Evolutionary conservation across 1,284 basidiomycete genomes (phyloP), one percentile per base, ranked within the genome.

Genomic region (Rhizoctonia solani): DNA sequence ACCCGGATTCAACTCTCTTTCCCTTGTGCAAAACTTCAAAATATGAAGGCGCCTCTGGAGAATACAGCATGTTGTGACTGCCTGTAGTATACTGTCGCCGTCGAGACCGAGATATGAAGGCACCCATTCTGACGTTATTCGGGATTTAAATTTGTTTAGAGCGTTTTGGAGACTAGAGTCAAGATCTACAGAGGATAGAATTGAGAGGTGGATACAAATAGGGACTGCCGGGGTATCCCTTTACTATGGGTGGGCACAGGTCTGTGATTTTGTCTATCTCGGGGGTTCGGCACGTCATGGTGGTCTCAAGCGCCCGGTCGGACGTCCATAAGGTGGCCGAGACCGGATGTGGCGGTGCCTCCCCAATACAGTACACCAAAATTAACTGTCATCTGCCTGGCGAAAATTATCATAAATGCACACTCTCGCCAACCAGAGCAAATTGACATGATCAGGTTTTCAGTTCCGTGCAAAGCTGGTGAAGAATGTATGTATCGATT

Each of bases 41-140:
- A 37, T 66, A 66, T n/a, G 52, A 2, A 44, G 61, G 61, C 8
- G 61, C 25, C n/a, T 53, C 61, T 13, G 61, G 50, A 8, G 61
- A 66, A 19, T 66, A 66, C 4, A 66, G 61, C 61, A 66, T 66
- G 34, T 41, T 66, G 25, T 66, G 61, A 13, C 25, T 30, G 6
- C 61, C 61, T 27, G 41, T 54, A 5, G 61, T 66, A 21, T 66
- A 66, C 39, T 41, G 50, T 32, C 27, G 39, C n/a, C 58, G 58
- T 25, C 50, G 61, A 21, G 46, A 49, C 16, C 59, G 59, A 25
- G 59, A 63, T 19, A 66, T 8, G 13, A 66, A 30, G 11, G 50
- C 61, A 3, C 61, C 61, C 61, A 66, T 66, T 19, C 27, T 53
- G 21, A 14, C 23, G 6, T 11, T 42, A 14, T 5, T 30, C 13